Conservation (phyloP, 192 early-diverging fungal genomes). For the Glomus cerebriforme region DNA sequence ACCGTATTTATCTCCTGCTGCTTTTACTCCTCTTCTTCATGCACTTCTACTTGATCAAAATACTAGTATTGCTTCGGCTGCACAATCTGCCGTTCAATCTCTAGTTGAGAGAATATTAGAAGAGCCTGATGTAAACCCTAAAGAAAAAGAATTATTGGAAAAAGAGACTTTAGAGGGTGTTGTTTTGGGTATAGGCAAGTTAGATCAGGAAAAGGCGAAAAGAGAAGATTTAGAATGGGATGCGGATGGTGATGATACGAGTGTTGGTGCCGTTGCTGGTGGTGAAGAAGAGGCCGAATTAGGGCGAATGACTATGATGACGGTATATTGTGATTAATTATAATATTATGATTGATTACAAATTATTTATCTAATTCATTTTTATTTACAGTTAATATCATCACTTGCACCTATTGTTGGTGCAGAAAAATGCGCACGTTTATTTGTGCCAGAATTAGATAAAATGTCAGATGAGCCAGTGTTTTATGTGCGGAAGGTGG, state of each 20-base stretch:
- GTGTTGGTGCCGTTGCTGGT: conserved; percentile 28
- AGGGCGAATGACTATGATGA: conserved; percentile 45
- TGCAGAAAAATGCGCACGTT: conserved; percentile 43
- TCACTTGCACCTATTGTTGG: conserved; percentile 51
- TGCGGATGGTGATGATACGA: conserved; percentile 17
- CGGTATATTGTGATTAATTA: conserved; percentile 34
- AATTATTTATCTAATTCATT: background rate
- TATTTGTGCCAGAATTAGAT: conserved; percentile 55
- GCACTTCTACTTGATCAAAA: conserved; percentile 60
- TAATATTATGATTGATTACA: background rate
- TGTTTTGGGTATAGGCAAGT: conserved; percentile 46
- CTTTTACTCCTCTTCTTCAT: conserved; percentile 49
- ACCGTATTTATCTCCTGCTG: conserved; percentile 40
- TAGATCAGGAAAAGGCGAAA: conserved; percentile 33
- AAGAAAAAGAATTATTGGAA: conserved; percentile 43
- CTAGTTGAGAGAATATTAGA: conserved; percentile 46
- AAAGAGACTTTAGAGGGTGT: conserved; percentile 56
- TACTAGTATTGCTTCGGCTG: conserved; percentile 49
- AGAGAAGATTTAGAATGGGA: conserved; percentile 34
- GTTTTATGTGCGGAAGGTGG: conserved; percentile 61
- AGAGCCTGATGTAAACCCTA: conserved; percentile 16
- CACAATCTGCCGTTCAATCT: conserved; percentile 47
- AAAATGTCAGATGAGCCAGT: conserved; percentile 45
- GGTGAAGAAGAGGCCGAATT: conserved; percentile 45
- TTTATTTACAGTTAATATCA: conserved; percentile 48